Percentiles rank a stretch among this genome's conserved stretches.
phyloP scores from a whole-genome alignment of 129 eudicot genomes.

The Sambucus nigra region DNA sequence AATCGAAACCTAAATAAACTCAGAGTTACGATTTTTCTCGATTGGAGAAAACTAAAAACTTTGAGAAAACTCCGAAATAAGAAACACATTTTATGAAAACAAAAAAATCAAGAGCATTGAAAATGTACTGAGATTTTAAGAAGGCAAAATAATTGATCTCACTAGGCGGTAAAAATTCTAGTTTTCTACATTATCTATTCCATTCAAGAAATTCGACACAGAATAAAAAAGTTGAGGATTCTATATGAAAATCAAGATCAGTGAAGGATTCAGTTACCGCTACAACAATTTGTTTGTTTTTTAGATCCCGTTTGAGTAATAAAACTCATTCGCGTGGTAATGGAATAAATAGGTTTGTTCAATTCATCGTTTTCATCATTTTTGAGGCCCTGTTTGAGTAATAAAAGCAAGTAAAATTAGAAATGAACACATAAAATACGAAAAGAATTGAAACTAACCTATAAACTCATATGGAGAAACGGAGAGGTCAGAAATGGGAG shows the following conservation, averaged over 20 bases:
- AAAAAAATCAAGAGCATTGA: conserved; percentile 54
- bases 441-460: too few relatives aligned
- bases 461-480: too few relatives aligned
- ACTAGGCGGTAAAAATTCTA: conserved; percentile 55
- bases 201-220: conserved; percentile 36
- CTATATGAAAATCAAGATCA: conserved; percentile 56
- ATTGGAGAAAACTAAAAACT: background rate
- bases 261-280: conserved; percentile 37
- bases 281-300: conserved; percentile 24
- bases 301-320: conserved; percentile 55
- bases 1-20: conserved; percentile 21
- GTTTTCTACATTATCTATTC: conserved; percentile 55
- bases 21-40: background rate
- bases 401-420: too few relatives aligned
- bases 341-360: conserved; percentile 52
- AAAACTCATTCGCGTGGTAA: conserved; percentile 23
- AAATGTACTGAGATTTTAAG: conserved; percentile 67
- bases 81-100: conserved; percentile 42
- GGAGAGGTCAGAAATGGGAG: too few relatives aligned
- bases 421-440: too few relatives aligned
- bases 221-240: conserved; percentile 27
- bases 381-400: too few relatives aligned
- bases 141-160: conserved; percentile 72
- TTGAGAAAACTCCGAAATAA: conserved; percentile 15
- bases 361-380: too few relatives aligned